Evolutionary conservation across 2,329 filamentous ascomycete genomes (phyloP), one percentile per base, ranked within the genome.

Genomic region (Penicillium psychrosexuale): DNA sequence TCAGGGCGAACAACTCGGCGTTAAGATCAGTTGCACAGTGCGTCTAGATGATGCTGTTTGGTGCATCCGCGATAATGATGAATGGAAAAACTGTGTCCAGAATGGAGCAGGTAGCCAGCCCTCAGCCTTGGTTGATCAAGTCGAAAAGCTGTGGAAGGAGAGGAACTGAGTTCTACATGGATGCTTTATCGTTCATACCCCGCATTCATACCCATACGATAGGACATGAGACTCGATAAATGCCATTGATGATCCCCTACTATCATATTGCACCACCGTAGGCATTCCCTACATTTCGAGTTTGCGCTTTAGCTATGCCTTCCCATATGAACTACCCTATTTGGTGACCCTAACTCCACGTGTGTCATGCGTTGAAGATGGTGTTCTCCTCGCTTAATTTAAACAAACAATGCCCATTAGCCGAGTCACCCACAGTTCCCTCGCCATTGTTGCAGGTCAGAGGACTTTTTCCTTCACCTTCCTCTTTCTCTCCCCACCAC

Each of bases 41-140:
- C 83, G 93, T 47, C 76, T 99, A 46, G 81, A 95, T 69, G 81
- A 90, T 53, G 78, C 93, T 71, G 78, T 89, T 52, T 90, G 94
- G 77, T 99, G 94, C 75, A 83, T 97, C 60, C 82, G 87, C 47
- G 92, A 97, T 70, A 83, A 77, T 24, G 88, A 87, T 12, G 69
- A 88, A 66, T 97, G 92, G 91, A 87, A 77, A 54, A 82, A 94
- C 61, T 97, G 93, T 70, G 84, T 86, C 4, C 80, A 65, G 88
- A 90, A 46, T 66, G 85, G 53, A 77, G 78, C 61, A 83, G 74
- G 73, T 5, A 73, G 71, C 46, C 62, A 74, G n/a, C 72, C 76
- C 6, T 62, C 69, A 62, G 87, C 91, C 66, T 80, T 97, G 51
- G 83, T 96, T 50, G 78, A 84, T 65, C 87, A 90, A 73, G 84